Conservation (phyloP, 148 eudicot genomes). For the Chenopodium quinoa region DNA sequence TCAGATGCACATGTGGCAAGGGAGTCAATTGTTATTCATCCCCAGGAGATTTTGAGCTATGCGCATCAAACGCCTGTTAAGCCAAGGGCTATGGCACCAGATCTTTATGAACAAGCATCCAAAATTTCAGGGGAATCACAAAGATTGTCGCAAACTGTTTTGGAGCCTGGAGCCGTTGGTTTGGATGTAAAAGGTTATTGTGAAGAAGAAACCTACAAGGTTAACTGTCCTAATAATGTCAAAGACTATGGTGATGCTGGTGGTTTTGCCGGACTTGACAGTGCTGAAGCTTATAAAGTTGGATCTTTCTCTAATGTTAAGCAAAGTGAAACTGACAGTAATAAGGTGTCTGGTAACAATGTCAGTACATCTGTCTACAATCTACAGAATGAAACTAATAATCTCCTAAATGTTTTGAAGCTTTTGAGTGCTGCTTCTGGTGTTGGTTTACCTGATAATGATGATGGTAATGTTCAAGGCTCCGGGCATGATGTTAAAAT, state of each 20-base stretch:
- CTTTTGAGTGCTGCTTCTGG: slow-evolving; percentile 31
- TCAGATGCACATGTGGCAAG: slow-evolving; percentile 11
- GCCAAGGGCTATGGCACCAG: slow-evolving; percentile 18
- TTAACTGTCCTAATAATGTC: slow-evolving; percentile 13
- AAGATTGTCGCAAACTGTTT: slow-evolving; percentile 10
- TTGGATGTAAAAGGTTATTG: slow-evolving; percentile 24
- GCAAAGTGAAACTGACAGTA: slow-evolving; percentile 20
- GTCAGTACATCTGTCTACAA: slow-evolving; percentile 18
- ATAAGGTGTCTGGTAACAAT: slow-evolving; percentile 19
- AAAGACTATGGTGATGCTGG: slow-evolving; percentile 19
- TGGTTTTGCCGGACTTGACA: slow-evolving; percentile 14
- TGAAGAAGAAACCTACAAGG: slow-evolving; percentile 23
- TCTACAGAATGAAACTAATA: slow-evolving; percentile 24
- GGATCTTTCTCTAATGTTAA: slow-evolving; percentile 16
- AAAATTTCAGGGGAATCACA: slow-evolving; percentile 13
- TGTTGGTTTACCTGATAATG: slow-evolving; percentile 23
- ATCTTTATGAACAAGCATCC: slow-evolving; percentile 12
- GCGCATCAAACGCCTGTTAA: slow-evolving; percentile 2
- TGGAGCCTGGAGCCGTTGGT: slow-evolving; percentile 14
- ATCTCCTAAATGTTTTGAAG: slow-evolving; percentile 31
- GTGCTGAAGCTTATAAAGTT: slow-evolving; percentile 8
- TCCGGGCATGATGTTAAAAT: slow-evolving; percentile 22
- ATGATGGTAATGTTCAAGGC: slow-evolving; percentile 29
- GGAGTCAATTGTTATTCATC: slow-evolving; percentile 15
- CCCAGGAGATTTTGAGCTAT: slow-evolving; percentile 11